Base-by-base conservation (phyloP, 1,284 basidiomycete genomes). In the Puccinia coronata region DNA sequence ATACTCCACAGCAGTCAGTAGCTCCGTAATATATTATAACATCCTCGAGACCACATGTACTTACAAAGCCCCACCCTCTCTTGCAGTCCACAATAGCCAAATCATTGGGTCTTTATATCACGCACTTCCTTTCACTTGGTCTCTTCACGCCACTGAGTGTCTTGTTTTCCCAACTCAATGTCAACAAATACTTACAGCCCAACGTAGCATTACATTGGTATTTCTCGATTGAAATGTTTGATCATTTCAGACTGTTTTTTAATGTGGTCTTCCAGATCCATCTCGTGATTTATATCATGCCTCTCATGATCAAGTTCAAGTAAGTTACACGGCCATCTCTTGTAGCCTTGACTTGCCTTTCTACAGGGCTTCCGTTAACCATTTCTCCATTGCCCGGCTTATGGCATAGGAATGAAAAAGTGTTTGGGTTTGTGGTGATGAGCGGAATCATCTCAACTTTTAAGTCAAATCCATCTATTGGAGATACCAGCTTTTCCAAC, bases 141-240 rank as follows among this genome's bases (percentile, higher is more conserved):
- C 77, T 61, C 41, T 57, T 47, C 61, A 59, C 55, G 11, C 31
- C 18, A 53, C 41, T 18, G 83, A 93, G 92, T 49, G 67, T 71
- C 4, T 36, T 67, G n/a, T 53, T 61, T 23, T 47, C 72, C 9
- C 79, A 55, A 49, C 23, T 82, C 23, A n/a, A 84, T 63, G 82
- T 85, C 18, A 80, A 83, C 9, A 82, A 84, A 34, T 83, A 85
- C 43, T 82, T 98, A 78, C 94, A 94, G 6, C 97, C 97, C 0
- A 98, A 96, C 84, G 91, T 94, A 11, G 96, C 96, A 2, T 88
- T 98, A 53, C 95, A 94, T 92, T 99, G 97, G 97, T 99, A 99
- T 87, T 98, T 98, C 87, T 98, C 98, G 87, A 98, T 95, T 18
- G 96, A 99, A 86, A 98, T 98, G 92, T 99, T 99, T 84, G 95